Evolutionary conservation across 106 monocot genomes (phyloP).

Genomic region (Gastrodia elata): DNA sequence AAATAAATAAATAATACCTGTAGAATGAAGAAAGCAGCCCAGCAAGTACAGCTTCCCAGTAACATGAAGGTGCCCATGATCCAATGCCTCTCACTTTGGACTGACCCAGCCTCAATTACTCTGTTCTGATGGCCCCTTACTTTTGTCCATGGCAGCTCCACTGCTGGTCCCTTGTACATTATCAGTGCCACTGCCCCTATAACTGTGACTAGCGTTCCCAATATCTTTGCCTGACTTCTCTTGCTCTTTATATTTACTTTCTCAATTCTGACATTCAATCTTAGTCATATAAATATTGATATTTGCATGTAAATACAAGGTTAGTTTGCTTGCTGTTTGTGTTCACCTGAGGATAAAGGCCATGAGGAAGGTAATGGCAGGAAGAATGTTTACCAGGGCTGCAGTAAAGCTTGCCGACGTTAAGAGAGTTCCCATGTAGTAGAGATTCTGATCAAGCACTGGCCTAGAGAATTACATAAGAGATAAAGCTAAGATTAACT

Average conservation of each 20-base stretch:
- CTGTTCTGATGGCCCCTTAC: background rate
- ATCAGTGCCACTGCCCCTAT: slow-evolving; percentile 57
- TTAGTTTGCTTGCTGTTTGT: background rate
- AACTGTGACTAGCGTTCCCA: slow-evolving; percentile 43
- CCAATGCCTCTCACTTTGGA: slow-evolving; percentile 26
- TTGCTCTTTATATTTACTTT: slow-evolving; percentile 39
- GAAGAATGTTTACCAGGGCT: slow-evolving; percentile 70
- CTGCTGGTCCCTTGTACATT: slow-evolving; percentile 47
- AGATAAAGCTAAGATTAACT: background rate
- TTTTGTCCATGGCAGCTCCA: slow-evolving; percentile 38
- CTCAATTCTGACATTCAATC: slow-evolving; percentile 32
- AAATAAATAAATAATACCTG: slow-evolving; percentile 29
- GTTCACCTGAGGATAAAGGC: slow-evolving; percentile 43
- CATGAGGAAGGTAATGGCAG: slow-evolving; percentile 53
- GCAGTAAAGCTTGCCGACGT: slow-evolving; percentile 80
- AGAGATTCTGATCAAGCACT: slow-evolving; percentile 81
- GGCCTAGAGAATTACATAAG: slow-evolving; percentile 33
- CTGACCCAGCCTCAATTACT: background rate
- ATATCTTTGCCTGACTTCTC: slow-evolving; percentile 44
- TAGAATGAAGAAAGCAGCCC: slow-evolving; percentile 65
- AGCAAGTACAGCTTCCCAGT: slow-evolving; percentile 37
- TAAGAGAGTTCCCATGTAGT: slow-evolving; percentile 58
- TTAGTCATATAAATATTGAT: background rate
- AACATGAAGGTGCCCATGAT: slow-evolving; percentile 45
- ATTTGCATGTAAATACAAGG: background rate